Percentiles rank a stretch among this genome's conserved stretches.
These are phyloP conservation scores for Cryptosporidium sp. DNA, from an alignment of 169 alveolate genomes.

Conservation along the genomic window DNA sequence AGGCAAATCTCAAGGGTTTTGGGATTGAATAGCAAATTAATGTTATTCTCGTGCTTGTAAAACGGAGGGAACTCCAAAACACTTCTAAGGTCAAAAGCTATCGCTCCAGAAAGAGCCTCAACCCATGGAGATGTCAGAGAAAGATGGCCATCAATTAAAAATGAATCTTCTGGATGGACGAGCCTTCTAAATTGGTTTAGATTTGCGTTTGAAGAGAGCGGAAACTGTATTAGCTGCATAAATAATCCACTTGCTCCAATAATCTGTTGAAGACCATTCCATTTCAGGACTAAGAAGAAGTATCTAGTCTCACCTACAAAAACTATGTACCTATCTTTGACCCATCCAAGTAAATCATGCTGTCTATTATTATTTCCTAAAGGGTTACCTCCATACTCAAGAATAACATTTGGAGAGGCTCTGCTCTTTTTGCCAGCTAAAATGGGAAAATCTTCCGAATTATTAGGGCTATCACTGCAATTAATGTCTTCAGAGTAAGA, in stretches of 20 bases:
- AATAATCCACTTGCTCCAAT: slow-evolving; percentile 67
- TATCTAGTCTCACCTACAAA: slow-evolving; percentile 54
- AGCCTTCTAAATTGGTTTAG: slow-evolving; percentile 27
- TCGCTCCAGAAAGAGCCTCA: slow-evolving; percentile 71
- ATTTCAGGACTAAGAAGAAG: slow-evolving; percentile 13
- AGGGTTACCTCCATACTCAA: slow-evolving; percentile 52
- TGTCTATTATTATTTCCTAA: background rate
- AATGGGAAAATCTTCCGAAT: slow-evolving; percentile 6
- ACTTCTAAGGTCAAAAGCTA: slow-evolving; percentile 46
- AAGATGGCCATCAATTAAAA: slow-evolving; percentile 9
- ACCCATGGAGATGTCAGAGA: slow-evolving; percentile 72
- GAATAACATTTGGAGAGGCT: slow-evolving; percentile 24
- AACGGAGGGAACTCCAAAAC: slow-evolving; percentile 46
- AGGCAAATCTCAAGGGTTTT: slow-evolving; percentile 17
- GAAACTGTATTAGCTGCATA: slow-evolving; percentile 47
- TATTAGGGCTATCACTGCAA: background rate
- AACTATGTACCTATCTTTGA: slow-evolving; percentile 34
- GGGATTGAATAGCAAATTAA: background rate
- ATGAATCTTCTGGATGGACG: slow-evolving; percentile 73
- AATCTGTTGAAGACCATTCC: slow-evolving; percentile 70
- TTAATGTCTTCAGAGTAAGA: background rate
- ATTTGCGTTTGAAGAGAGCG: background rate
- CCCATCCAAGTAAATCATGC: slow-evolving; percentile 71
- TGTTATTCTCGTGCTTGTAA: background rate
- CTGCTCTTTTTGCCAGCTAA: background rate